A percentile compares a stretch with the other conserved stretches of the same genome.
These are phyloP conservation scores for Aspergillus proliferans DNA, from an alignment of 2,329 filamentous ascomycete species.

Conservation along the genomic window DNA sequence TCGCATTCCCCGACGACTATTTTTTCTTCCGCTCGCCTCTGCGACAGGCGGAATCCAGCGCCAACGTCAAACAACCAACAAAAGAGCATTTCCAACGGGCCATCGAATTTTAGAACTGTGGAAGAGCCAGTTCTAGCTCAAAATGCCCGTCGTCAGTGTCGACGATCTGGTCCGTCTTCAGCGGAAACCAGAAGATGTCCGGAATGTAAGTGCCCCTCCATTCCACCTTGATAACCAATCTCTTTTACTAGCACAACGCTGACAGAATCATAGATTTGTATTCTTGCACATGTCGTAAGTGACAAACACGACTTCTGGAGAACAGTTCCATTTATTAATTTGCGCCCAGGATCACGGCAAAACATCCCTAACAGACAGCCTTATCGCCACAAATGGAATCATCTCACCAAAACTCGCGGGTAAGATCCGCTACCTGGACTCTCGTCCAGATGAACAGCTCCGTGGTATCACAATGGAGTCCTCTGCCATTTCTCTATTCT, in stretches of 20 bases:
- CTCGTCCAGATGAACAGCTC: conserved; percentile 87
- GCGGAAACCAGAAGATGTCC: conserved; percentile 76
- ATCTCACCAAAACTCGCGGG: conserved; percentile 96
- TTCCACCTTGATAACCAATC: conserved; percentile 21
- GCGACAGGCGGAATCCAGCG: conserved; percentile 6
- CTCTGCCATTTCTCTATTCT: conserved; percentile 92
- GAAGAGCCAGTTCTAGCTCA: conserved; percentile 23
- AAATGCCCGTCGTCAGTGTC: conserved; percentile 85
- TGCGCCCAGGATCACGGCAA: conserved; percentile 78
- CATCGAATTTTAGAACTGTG: conserved; percentile 6
- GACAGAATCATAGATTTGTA: conserved; percentile 66
- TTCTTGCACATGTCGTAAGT: conserved; percentile 80
- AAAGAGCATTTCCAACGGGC: conserved; percentile 6
- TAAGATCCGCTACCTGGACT: conserved; percentile 97
- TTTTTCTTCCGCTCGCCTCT: conserved; percentile 9
- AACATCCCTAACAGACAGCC: conserved; percentile 89
- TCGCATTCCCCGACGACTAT: conserved; percentile 6
- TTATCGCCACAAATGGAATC: conserved; percentile 98
- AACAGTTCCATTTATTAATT: conserved; percentile 4
- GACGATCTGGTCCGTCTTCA: conserved; percentile 89
- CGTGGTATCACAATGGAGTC: conserved; percentile 99
- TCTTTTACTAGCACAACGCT: conserved; percentile 17
- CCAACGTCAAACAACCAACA: conserved; percentile 4
- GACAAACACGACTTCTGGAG: background rate
- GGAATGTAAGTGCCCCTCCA: conserved; percentile 64